Evolutionary conservation across 2,329 filamentous ascomycete species (phyloP), one percentile per base, ranked within the genome.

Genomic region (Aspergillus fructus): DNA sequence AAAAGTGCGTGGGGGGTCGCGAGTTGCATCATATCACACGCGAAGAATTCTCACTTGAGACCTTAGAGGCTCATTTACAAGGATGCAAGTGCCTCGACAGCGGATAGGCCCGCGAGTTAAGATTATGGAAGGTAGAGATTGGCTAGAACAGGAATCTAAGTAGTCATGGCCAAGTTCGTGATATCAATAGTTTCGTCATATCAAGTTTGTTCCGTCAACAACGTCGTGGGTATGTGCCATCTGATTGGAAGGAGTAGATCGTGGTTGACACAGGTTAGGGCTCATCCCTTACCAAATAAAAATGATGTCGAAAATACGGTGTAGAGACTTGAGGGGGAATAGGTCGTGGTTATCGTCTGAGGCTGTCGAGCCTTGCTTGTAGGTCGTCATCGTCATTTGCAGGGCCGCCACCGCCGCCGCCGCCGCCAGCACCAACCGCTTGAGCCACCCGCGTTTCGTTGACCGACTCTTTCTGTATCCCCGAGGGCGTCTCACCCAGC

Each of bases 401-500:
- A 37, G 27, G 27, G 45, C 45, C 45, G 45, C 45, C 45, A n/a
- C 24, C 72, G 27, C 68, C 73, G 40, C 81, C 78, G 71, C 81
- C 76, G 27, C 71, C 72, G 30, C 69, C 73, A 41, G 81, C 79
- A 58, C 83, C 82, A 64, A 97, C 83, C 15, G 93, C 92, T 73
- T 97, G 90, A 47, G 94, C 93, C 60, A 97, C 85, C 68, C 85
- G 87, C 11, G 86, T 83, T 70, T 97, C 91, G 5, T 89, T 78
- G 5, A 89, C 87, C 5, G 87, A 80, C 54, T 84, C 83, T 62
- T 87, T 88, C 70, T 94, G 91, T 59, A 97, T 78, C 3, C 90
- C 92, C 41, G 88, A 87, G 0, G 94, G 94, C 2, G 93, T 94
- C 73, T 97, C 93, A 58, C 93, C 93, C 68, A 99, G 85, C 92